Evolutionary conservation across 2,329 filamentous ascomycete genomes (phyloP), one percentile per base, ranked within the genome.

Genomic region (Aspergillus candidus): DNA sequence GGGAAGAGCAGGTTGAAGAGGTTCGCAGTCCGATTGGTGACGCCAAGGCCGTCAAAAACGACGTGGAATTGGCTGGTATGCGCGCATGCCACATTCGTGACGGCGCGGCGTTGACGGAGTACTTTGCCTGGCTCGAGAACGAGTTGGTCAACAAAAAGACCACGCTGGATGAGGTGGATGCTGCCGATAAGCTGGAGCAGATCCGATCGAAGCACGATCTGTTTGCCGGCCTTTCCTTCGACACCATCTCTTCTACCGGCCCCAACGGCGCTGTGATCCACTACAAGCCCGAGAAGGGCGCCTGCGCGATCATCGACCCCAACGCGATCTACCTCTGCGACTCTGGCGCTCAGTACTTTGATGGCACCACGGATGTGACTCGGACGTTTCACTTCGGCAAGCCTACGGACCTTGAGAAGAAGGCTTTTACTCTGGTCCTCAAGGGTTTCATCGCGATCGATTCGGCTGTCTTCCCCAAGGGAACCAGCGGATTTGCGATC

Each of bases 361-460:
- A 98, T 63, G 93, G 93, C 44, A 98, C 93, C 0, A 98, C 93
- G 0, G 93, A 98, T 61, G 94, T 88, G 0, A 98, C 93, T 4
- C 79, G 93, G 34, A 98, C 93, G 0, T 73, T 95, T 32, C 93
- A 98, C 61, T 97, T 97, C 62, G 88, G 88, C 37, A 77, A 82
- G 18, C 93, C 93, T 1, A 87, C 85, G 0, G 80, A 82, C 4
- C 84, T 86, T 60, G 90, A 98, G 68, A 86, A 79, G 59, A 88
- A 88, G 61, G 83, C 91, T 0, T 96, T 96, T 65, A 98, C 93
- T 0, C 74, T 98, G 10, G 93, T 98, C 1, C 73, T 98, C 13
- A 97, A 97, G 70, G 93, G 93, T 6, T 83, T 95, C 56, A 95
- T 98, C 57, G 86, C 84, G 12, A 75, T 98, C 4, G 91, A 96